phyloP scores from a whole-genome alignment of 129 eudicot genomes.

The Flaveria trinervia region DNA sequence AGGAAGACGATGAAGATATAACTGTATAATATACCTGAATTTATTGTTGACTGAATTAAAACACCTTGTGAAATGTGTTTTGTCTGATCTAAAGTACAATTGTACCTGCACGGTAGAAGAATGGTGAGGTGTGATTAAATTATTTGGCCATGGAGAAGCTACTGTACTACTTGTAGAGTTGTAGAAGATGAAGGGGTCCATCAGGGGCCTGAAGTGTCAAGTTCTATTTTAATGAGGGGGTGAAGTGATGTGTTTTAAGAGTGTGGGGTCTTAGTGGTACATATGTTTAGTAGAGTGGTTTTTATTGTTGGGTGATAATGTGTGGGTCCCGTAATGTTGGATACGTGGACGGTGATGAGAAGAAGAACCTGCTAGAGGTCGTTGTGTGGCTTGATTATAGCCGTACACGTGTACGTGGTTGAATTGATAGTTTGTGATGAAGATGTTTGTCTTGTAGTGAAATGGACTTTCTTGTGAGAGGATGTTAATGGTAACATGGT shows the following conservation, averaged over 20 bases:
- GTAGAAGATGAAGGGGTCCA: constrained; percentile 34
- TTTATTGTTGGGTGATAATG: constrained; percentile 28
- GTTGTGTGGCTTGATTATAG: constrained; percentile 40
- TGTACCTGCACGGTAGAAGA: not conserved
- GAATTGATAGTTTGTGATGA: constrained; percentile 18
- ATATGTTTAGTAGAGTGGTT: constrained; percentile 7
- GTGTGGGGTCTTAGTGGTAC: constrained; percentile 13
- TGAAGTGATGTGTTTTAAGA: not conserved
- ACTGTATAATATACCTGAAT: constrained; percentile 18
- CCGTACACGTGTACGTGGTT: constrained; percentile 50
- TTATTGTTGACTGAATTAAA: constrained; percentile 17
- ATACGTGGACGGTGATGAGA: constrained; percentile 58
- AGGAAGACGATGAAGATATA: constrained; percentile 19
- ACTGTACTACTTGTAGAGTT: constrained; percentile 28
- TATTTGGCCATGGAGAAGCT: constrained; percentile 17
- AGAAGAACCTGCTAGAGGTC: constrained; percentile 34
- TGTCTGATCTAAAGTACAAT: constrained; percentile 9
- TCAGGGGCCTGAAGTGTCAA: not conserved
- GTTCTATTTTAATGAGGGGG: constrained; percentile 14
- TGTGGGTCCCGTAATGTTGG: constrained; percentile 43
- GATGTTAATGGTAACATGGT: not conserved
- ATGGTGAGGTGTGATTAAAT: not conserved
- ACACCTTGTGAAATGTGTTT: not conserved
- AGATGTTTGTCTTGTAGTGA: constrained; percentile 36
- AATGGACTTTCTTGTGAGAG: constrained; percentile 31